Conservation (phyloP, 108 stramenopile species). For the Skeletonema marinoi region DNA sequence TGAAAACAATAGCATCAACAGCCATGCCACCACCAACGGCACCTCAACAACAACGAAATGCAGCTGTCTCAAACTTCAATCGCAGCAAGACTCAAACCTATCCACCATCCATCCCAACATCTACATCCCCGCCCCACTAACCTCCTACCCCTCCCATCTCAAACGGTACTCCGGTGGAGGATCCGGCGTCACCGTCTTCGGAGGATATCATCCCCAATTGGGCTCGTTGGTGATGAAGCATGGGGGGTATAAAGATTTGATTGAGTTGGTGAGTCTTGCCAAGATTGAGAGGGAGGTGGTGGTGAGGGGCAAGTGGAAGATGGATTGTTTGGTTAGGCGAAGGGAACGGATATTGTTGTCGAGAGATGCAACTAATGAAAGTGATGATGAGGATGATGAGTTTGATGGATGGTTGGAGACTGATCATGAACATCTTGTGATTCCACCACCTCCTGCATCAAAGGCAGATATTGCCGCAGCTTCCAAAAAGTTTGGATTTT, state of each 20-base stretch:
- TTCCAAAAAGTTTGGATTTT: too few relatives aligned
- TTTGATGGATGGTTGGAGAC: background rate
- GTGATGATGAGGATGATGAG: background rate
- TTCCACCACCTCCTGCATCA: too few relatives aligned
- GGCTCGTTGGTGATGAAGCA: constrained; percentile 85
- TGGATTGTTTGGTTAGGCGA: constrained; percentile 6
- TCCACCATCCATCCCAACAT: constrained; percentile 66
- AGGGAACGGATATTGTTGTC: background rate
- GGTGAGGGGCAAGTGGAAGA: constrained; percentile 36
- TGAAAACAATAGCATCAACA: background rate
- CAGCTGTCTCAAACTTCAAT: constrained; percentile 22
- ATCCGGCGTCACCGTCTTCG: constrained; percentile 70
- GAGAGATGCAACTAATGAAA: background rate
- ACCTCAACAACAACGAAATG: background rate
- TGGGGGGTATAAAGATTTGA: constrained; percentile 71
- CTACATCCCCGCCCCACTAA: constrained; percentile 56
- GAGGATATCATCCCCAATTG: constrained; percentile 61
- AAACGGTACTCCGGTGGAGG: constrained; percentile 46
- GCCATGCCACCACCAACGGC: background rate
- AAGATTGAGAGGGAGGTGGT: constrained; percentile 68
- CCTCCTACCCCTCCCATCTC: constrained; percentile 26
- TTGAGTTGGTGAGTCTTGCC: constrained; percentile 69
- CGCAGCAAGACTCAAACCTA: constrained; percentile 49
- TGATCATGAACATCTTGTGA: background rate
- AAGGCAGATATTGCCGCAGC: too few relatives aligned